Evolutionary conservation across 208 protist species (phyloP), one percentile per base, ranked within the genome.

Genomic region (Trypanosoma mega): DNA sequence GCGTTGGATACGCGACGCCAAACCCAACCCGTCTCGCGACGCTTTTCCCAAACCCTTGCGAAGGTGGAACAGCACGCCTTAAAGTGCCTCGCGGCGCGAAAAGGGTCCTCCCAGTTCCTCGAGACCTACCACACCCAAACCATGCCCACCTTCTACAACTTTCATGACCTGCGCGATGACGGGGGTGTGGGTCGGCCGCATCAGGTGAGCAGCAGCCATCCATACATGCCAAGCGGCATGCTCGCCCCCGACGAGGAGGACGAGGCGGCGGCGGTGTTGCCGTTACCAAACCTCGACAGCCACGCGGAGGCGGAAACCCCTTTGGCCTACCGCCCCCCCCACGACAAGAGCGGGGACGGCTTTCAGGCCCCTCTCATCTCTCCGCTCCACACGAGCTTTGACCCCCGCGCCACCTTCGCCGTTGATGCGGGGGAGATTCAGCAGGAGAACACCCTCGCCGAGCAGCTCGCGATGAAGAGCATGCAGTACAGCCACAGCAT

Each of bases 21-120:
- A 56, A 76, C 64, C 29, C 87, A 90, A 63, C 72, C 56, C 18
- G 80, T 83, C 31, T 74, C 80, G 8, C 76, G 80, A 8, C 45
- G 71, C 2, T 81, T 78, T 62, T 82, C 82, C 6, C 51, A 65
- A 39, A 64, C 72, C 53, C 33, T 66, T 33, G 48, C 57, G 18
- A 70, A 72, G 48, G 70, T 83, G 51, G 67, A 81, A 61, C 53
- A 45, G 12, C 70, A 87, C 48, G 80, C 84, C 2, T 36, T 82
- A 63, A 80, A 80, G 49, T 74, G 69, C 29, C 63, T 63, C 34
- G 21, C 31, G 7, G 33, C 55, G 2, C 45, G 11, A 50, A 3
- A 7, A 4, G 54, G 5, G 6, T 18, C 9, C 16, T 29, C 8
- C 7, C 48, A 29, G 24, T 47, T 53, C 11, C 14, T 57, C 16